Conservation (phyloP, 768 basidiomycete genomes). For the Auricularia cornea region DNA sequence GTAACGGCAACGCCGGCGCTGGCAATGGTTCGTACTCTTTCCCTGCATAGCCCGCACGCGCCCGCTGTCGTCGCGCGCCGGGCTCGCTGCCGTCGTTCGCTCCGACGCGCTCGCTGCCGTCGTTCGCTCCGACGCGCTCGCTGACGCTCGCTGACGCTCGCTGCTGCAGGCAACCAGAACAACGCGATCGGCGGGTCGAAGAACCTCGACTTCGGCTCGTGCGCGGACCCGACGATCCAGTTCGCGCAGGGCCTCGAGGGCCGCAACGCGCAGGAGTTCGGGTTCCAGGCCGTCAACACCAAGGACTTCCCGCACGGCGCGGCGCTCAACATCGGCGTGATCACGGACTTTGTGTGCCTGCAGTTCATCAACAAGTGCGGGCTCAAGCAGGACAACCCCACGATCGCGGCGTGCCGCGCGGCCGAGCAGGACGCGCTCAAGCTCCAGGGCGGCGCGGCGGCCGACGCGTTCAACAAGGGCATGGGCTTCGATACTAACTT, state of each 20-base stretch:
- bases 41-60: too few relatives aligned
- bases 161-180: neutral
- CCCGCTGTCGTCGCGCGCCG: too few relatives aligned
- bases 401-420: neutral
- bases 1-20: neutral
- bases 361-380: conserved; percentile 4
- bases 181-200: neutral
- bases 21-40: too few relatives aligned
- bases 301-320: neutral
- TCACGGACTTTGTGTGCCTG: neutral
- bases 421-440: neutral
- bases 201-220: conserved; percentile 36
- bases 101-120: too few relatives aligned
- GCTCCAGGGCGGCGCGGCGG: neutral
- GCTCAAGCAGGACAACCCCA: neutral
- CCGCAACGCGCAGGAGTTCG: neutral
- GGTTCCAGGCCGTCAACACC: neutral
- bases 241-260: neutral
- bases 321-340: neutral
- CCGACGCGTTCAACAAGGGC: neutral
- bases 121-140: too few relatives aligned
- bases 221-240: conserved; percentile 33
- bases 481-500: neutral
- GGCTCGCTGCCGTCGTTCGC: too few relatives aligned
- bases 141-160: too few relatives aligned